Base-by-base conservation (phyloP, 345 rosid genomes). In the Eutrema japonicum region DNA sequence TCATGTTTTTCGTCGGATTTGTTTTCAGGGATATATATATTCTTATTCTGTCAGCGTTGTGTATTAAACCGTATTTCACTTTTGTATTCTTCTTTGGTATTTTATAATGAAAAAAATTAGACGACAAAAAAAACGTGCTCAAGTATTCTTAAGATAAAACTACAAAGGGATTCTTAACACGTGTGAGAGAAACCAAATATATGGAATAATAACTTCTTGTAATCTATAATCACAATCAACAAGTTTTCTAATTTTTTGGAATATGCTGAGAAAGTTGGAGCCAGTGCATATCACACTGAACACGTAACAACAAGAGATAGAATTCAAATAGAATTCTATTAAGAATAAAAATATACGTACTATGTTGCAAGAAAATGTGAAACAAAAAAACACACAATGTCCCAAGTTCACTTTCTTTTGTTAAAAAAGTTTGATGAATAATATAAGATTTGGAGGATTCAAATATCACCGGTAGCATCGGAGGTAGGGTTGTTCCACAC, bases 271-370 rank as follows among this genome's bases (percentile, higher is more conserved):
- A 59, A 59, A 59, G 47, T 59, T 38, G 36, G 50, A 60, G 50
- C 59, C 40, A 60, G 65, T 60, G 35, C 49, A 41, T 60, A 10
- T 5, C 49, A 59, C 64, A 38, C 48, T 40, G 10, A 3, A 59
- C 41, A 41, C 5, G 5, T 12, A 22, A 40, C 49, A 26, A 26
- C 30, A 22, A 60, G 35, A 60, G 65, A 60, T 60, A 12, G 9
- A 22, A 18, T 30, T 53, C 37, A 12, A 53, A 3, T 29, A 5
- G 16, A 27, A 53, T 11, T 53, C 38, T 53, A 36, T 29, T 10
- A 40, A 40, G 43, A 40, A 10, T 3, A 10, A 43, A 12, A 13
- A 54, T 29, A 53, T 29, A 10, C 26, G 2, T 30, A 56, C 4
- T 56, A 56, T 35, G 7, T 35, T 1, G 45, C 64, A 16, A 58